Base-by-base conservation (phyloP, 2,329 filamentous ascomycete genomes). In the Alternaria sp. region DNA sequence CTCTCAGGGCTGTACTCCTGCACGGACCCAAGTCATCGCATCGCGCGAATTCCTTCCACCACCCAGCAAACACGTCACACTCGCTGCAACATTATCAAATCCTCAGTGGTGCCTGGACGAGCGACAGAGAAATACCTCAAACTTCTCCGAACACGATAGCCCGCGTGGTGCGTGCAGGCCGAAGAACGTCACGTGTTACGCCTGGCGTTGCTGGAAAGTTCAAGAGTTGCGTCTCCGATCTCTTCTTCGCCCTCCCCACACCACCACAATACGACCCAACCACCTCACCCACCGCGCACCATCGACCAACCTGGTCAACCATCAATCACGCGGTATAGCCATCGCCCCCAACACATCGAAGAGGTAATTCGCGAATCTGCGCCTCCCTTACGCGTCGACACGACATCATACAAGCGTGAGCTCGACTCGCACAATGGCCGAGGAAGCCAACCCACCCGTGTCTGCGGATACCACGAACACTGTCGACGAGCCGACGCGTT, bases 391-490 rank as follows among this genome's bases (percentile, higher is more conserved):
- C 78, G 78, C 78, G 77, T 79, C 74, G 46, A 66, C 65, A 60
- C 65, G 62, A 61, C 63, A 70, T 66, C 68, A 75, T 74, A 72
- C 74, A 66, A 70, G 69, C 68, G 67, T 74, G 63, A 77, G 70
- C 69, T 68, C 66, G 57, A 66, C 66, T 65, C 58, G 54, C 46
- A 73, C 73, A 72, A 79, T 79, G 78, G 76, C 77, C 57, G 78
- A 79, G 62, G 71, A 74, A 62, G 66, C 69, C 59, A 74, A 65
- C 62, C 59, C 74, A 65, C 65, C 73, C 50, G 67, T 66, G 58
- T 43, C 68, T 43, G 63, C 60, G 59, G 74, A 77, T 56, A 65
- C 70, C 40, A 59, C 70, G 14, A 75, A 74, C 66, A 50, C 65
- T 41, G 63, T 68, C 14, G 74, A 78, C 41, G 66, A 73, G 62